Evolutionary conservation across 2,329 filamentous ascomycete genomes (phyloP), one percentile per base, ranked within the genome.

Genomic region (Cercospora sojina): DNA sequence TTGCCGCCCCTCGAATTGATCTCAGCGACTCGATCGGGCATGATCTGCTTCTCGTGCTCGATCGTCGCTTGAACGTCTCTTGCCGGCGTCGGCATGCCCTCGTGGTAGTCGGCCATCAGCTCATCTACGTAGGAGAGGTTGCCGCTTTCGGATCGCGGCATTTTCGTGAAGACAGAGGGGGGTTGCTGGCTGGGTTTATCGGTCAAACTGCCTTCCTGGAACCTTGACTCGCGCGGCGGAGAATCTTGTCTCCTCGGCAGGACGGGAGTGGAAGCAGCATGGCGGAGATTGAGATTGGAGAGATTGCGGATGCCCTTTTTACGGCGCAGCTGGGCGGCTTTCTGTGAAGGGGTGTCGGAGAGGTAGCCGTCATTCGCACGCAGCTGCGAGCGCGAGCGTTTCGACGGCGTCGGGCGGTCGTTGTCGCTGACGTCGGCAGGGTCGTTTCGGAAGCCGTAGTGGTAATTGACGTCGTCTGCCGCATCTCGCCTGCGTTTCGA

Each of bases 161-260:
- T 70, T 31, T 80, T 87, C 49, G 90, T 83, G 77, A 91, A 93
- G 47, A 87, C 84, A 53, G 85, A 83, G 0, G 91, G 91, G 29
- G 92, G 92, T 66, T 84, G 86, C 66, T 87, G 85, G 74, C 90
- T 93, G 32, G 86, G 83, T 70, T 91, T 88, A 78, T 96, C 91
- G 74, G 89, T 92, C 91, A 97, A 94, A 74, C 90, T 94, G 47
- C 90, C 93, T 79, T 97, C 93, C 41, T 86, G 78, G 71, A 90
- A 90, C 63, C 80, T 89, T 74, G 85, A 96, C 83, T 79, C 87
- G 76, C 81, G 87, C 82, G 68, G 60, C 43, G 69, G 62, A 49
- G 66, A 66, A 38, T 18, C 23, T 43, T 71, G 67, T 41, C 63
- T 59, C 35, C 67, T 66, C 29, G 73, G 71, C 49, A 71, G 61